Base-by-base conservation (phyloP, 148 eudicot species). In the Heliosperma pusillum region DNA sequence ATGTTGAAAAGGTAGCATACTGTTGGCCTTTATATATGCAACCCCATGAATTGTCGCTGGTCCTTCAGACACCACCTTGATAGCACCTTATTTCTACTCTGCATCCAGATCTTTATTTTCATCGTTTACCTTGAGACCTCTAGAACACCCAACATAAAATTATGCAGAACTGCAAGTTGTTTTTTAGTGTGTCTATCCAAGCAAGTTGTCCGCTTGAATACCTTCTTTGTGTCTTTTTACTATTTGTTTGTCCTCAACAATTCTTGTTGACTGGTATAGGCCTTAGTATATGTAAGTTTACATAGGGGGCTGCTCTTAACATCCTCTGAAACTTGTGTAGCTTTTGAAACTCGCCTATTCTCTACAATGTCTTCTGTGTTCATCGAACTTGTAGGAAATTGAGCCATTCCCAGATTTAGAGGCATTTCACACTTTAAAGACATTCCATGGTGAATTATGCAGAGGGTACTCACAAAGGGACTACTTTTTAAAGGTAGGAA, bases 381-480 rank as follows among this genome's bases (percentile, higher is more conserved):
- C 29, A 12, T 68, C 29, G 22, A 70, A 67, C 61, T 73, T 61
- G 60, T 69, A 95, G 99, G 97, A 90, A 82, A 76, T 95, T 77
- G 94, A 92, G 74, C 92, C 97, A 7, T 95, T 95, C 77, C 97
- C 99, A 25, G 89, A 89, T 66, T 40, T 80, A 24, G 89, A 81
- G 66, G 71, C 76, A 36, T 89, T 95, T 87, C 90, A 90, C 81
- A 76, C 81, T 24, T 70, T 92, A 69, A 80, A 90, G 78, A 79
- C 44, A 70, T 92, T 92, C 77, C 97, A 95, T 65, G 79, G 73
- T 72, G 83, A 90, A 61, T 72, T 95, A 76, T 89, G 90, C 77
- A 82, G 77, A 75, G 85, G 76, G 57, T 90, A 90, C 84, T 92
- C 94, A 44, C 85, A 90, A 64, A 83, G 85, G 84, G 89, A 86